These are phyloP conservation scores for Dioscorea dumetorum DNA, from an alignment of 106 monocot species.

Conservation along the genomic window DNA sequence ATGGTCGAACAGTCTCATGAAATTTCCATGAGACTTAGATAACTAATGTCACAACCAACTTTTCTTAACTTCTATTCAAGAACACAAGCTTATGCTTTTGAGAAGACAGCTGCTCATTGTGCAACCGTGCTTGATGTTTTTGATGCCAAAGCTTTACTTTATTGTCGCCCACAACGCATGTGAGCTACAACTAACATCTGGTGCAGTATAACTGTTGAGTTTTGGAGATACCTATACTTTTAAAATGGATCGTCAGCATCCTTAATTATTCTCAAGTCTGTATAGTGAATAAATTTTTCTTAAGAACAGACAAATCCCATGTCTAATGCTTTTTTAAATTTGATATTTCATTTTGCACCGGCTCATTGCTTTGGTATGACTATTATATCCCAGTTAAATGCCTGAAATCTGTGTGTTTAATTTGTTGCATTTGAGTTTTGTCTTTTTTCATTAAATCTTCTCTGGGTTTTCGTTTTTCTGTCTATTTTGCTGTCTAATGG, in stretches of 20 bases:
- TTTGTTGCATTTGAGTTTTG: neutral
- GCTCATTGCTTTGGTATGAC: neutral
- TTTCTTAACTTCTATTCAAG: too few relatives aligned
- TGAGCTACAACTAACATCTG: constrained; percentile 4
- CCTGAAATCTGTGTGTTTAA: neutral
- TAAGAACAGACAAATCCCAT: neutral
- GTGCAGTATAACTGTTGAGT: constrained; percentile 2
- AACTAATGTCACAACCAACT: neutral
- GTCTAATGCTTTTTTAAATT: neutral
- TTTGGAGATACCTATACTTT: constrained; percentile 5
- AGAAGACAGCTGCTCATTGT: neutral
- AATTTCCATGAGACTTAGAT: neutral
- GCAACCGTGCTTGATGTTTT: neutral
- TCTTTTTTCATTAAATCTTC: neutral
- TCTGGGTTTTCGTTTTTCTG: neutral
- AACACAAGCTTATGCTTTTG: neutral
- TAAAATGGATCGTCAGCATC: neutral
- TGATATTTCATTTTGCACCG: neutral
- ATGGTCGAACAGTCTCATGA: constrained; percentile 82
- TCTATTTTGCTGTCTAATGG: too few relatives aligned
- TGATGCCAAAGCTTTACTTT: neutral
- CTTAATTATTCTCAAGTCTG: constrained; percentile 1
- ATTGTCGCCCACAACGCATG: neutral
- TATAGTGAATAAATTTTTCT: neutral
- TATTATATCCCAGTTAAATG: neutral